Evolutionary conservation across 352 stramenopile genomes (phyloP), one percentile per base, ranked within the genome.

Genomic region (Peronospora farinosa): DNA sequence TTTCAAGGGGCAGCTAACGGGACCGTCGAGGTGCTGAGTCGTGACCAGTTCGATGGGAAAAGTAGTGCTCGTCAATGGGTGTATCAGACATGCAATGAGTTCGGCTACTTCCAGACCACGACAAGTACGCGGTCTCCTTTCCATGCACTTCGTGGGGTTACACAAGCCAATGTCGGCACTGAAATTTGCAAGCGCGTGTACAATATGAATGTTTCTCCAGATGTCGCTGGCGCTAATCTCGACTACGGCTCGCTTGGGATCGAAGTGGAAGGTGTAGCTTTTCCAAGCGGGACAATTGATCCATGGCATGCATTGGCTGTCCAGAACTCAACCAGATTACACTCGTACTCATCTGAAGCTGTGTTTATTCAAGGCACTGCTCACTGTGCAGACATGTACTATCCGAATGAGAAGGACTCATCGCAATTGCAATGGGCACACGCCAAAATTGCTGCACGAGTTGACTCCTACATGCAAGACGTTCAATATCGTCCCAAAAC

Each of bases 21-120:
- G 16, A 85, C 74, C 0, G 70, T 91, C 35, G 74, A 91, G 42
- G 67, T 84, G 23, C 47, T 91, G 13, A 59, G 66, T 42, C 66
- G 84, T 8, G 56, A 68, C 15, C 63, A 69, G 37, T 91, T 91
- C 41, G 78, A 91, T 46, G 80, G 80, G 23, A 63, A 78, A 43
- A 84, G 64, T 43, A 84, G 70, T 47, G 70, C 73, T 27, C 75
- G 80, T 10, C 80, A 91, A 59, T 95, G 85, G 85, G 73, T 86
- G 7, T 95, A 88, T 52, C 81, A 93, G 57, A 93, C 83, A 15
- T 95, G 85, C 65, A 95, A 92, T 54, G 83, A 95, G 49, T 92
- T 95, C 40, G 84, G 84, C 5, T 95, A 90, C 61, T 92, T 89
- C 53, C 82, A 93, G 53, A 89, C 78, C 16, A 77, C 79, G 9